Conservation (phyloP, 768 basidiomycete species). For the Mycena leptocephala region DNA sequence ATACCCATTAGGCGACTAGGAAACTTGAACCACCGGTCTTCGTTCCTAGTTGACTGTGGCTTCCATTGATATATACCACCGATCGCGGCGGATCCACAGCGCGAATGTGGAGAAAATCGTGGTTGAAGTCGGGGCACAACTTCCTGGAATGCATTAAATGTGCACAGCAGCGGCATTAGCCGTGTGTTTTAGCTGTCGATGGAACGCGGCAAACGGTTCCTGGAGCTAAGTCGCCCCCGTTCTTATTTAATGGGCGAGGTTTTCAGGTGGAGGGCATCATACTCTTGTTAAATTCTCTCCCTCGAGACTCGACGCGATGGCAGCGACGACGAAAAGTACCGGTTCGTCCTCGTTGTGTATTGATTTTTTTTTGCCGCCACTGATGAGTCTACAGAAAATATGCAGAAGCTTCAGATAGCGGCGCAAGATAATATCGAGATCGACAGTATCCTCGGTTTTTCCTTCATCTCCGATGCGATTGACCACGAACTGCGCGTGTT, state of each 20-base stretch:
- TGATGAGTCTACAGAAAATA: neutral
- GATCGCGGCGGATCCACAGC: neutral
- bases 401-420: neutral
- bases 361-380: neutral
- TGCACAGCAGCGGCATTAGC: neutral
- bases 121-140: neutral
- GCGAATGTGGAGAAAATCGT: neutral
- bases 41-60: neutral
- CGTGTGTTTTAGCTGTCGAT: neutral
- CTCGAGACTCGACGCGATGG: neutral
- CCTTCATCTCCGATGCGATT: slow-evolving; percentile 17
- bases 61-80: neutral
- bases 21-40: neutral
- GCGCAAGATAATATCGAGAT: neutral
- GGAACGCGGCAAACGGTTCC: neutral
- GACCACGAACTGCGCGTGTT: slow-evolving; percentile 28
- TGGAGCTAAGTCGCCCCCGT: neutral
- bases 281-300: neutral
- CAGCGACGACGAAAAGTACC: neutral
- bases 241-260: neutral
- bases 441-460: slow-evolving; percentile 18
- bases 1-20: neutral
- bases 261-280: no score
- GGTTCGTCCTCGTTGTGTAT: neutral
- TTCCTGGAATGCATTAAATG: neutral